Evolutionary conservation across 208 protist species (phyloP), one percentile per base, ranked within the genome.

Genomic region (Acanthamoeba rhysodes): DNA sequence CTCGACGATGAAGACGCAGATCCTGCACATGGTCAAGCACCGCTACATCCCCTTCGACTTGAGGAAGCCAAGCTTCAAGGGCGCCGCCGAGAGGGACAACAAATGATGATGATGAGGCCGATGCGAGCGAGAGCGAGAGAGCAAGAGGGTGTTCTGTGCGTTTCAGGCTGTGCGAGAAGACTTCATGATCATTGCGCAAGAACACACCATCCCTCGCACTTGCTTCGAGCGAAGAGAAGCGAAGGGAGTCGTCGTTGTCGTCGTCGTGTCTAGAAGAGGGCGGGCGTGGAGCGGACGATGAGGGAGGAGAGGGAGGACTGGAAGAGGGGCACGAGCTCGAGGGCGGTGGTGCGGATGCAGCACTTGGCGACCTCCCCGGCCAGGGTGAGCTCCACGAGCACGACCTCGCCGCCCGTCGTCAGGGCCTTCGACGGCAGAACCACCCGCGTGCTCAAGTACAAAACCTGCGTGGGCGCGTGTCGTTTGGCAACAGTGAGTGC

Each of bases 21-120:
- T 99, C 72, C 96, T 97, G 96, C 99, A 99, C 97, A 99, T 99
- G 99, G 98, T 99, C 34, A 98, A 98, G 96, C 97, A 99, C 95
- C 96, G 98, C 37, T 99, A 99, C 64, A 34, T 98, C 32, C 98
- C 98, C 12, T 98, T 98, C 55, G 94, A 95, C 18, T 94, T 92
- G 37, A 97, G 97, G 84, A 98, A 98, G 93, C 88, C 82, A 16
- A 64, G 9, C 8, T 97, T 97, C 74, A 95, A 95, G 53, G 94
- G 94, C 48, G 24, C 20, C 85, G 24, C 27, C 80, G n/a, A 48
- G n/a, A 93, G 37, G 29, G 95, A 90, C 50, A 94, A 29, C 93
- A 95, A 95, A 85, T 68, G 57, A 93, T 41, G 37, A 4, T 41
- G 37, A 41, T 41, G 37, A 41, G 1, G 37, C 1, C n/a, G n/a